Percentiles rank a stretch among this genome's conserved stretches.
These are phyloP conservation scores for Chalciporus sphaerocephalus DNA, from an alignment of 768 basidiomycete genomes.

Conservation along the genomic window DNA sequence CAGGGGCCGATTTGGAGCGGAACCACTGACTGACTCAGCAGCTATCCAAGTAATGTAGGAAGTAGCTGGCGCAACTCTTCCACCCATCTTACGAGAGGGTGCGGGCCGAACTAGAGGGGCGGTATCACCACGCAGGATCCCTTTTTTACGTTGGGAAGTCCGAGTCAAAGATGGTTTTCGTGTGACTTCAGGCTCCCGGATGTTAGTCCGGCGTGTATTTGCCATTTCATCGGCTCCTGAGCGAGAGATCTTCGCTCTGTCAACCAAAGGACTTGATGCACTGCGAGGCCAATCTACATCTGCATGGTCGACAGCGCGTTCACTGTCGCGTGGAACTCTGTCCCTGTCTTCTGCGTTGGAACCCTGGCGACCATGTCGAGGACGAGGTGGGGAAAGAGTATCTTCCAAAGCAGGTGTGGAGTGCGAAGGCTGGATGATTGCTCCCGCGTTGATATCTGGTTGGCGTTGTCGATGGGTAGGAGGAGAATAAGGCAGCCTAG, in stretches of 20 bases:
- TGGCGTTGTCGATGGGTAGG: conserved; percentile 26
- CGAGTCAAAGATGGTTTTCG: conserved; percentile 15
- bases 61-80: conserved; percentile 21
- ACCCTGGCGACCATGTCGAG: conserved; percentile 25
- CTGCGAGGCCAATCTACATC: conserved; percentile 22
- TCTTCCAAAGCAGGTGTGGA: conserved; percentile 32
- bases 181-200: conserved; percentile 19
- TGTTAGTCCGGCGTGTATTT: not conserved
- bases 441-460: conserved; percentile 17
- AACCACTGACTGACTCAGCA: conserved; percentile 28
- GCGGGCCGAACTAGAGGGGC: conserved; percentile 20
- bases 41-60: conserved; percentile 27
- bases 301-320: conserved; percentile 16
- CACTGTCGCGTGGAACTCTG: conserved; percentile 19
- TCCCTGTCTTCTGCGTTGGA: conserved; percentile 28
- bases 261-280: conserved; percentile 10
- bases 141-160: conserved; percentile 19
- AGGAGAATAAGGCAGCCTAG: conserved; percentile 23
- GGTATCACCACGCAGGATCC: conserved; percentile 15
- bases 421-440: conserved; percentile 24
- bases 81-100: conserved; percentile 18
- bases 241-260: conserved; percentile 15
- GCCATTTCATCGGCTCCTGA: conserved; percentile 19
- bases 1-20: conserved; percentile 31
- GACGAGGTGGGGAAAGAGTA: conserved; percentile 19